A percentile compares a stretch with the other conserved stretches of the same genome.
Evolutionary conservation across 2,329 filamentous ascomycete species (phyloP).

Genomic region (Dothistroma pini): DNA sequence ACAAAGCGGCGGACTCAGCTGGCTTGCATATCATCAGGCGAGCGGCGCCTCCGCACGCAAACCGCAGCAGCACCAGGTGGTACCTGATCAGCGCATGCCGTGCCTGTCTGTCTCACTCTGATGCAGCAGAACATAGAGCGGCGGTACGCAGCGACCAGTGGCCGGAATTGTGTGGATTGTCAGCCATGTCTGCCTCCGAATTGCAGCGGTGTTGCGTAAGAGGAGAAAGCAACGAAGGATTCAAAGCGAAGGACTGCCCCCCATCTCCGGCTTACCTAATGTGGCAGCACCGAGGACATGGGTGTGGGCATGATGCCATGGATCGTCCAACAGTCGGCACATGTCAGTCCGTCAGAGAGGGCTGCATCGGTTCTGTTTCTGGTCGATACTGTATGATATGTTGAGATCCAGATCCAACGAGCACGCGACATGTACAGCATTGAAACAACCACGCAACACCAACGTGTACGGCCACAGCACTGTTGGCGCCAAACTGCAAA

Average conservation of each 20-base stretch:
- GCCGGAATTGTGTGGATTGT: background rate
- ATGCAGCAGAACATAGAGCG: background rate
- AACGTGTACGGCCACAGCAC: background rate
- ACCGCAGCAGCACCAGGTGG: background rate
- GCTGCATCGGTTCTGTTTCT: background rate
- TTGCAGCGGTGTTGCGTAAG: background rate
- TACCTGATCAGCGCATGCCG: background rate
- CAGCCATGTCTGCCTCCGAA: background rate
- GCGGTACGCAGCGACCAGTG: background rate
- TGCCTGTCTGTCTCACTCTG: background rate
- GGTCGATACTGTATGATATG: background rate
- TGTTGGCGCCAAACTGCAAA: background rate
- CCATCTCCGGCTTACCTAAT: background rate
- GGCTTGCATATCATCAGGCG: slow-evolving; percentile 6
- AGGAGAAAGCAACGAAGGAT: background rate
- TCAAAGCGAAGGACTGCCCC: background rate
- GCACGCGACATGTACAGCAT: background rate
- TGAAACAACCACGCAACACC: background rate
- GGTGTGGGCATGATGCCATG: background rate
- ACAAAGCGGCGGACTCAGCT: background rate
- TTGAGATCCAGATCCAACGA: background rate
- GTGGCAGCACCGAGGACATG: background rate
- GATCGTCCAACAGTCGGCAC: background rate
- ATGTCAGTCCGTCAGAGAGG: background rate
- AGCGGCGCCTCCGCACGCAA: background rate